These are phyloP conservation scores for Annulohypoxylon truncatum DNA, from an alignment of 2,329 filamentous ascomycete genomes.

Conservation along the genomic window DNA sequence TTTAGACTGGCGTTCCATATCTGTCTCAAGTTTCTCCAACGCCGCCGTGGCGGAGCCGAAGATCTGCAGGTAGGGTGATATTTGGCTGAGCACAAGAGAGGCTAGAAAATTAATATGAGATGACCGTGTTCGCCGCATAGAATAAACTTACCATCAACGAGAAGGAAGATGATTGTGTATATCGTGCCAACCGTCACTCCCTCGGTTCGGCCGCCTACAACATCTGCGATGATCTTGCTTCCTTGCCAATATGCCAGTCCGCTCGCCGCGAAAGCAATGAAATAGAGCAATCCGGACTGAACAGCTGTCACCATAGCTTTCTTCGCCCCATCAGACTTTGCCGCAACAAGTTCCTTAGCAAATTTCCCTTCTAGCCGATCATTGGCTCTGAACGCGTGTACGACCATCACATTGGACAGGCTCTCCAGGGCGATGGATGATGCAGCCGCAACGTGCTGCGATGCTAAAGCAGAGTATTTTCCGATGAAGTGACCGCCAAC, in stretches of 20 bases:
- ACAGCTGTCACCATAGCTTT: constrained; percentile 67
- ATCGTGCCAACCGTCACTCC: constrained; percentile 59
- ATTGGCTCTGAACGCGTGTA: constrained; percentile 67
- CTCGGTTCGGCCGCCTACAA: constrained; percentile 50
- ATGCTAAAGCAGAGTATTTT: constrained; percentile 58
- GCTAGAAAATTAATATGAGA: constrained; percentile 56
- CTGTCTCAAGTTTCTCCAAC: constrained; percentile 65
- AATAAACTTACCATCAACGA: constrained; percentile 64
- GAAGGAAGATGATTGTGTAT: constrained; percentile 73
- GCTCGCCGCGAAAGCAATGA: constrained; percentile 73
- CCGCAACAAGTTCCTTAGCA: constrained; percentile 57
- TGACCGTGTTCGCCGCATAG: constrained; percentile 39
- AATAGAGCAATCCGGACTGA: constrained; percentile 73
- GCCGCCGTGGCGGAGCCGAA: constrained; percentile 66
- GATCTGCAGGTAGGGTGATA: constrained; percentile 70
- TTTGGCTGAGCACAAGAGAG: constrained; percentile 68
- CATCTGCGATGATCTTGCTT: constrained; percentile 57
- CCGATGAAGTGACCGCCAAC: constrained; percentile 62
- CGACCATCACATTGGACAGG: constrained; percentile 63
- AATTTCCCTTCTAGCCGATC: constrained; percentile 64
- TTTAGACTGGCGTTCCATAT: constrained; percentile 61
- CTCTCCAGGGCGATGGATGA: constrained; percentile 67
- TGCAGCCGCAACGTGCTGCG: constrained; percentile 61
- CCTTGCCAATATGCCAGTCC: constrained; percentile 75
- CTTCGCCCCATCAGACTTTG: constrained; percentile 62